Evolutionary conservation across 2,329 filamentous ascomycete species (phyloP), one percentile per base, ranked within the genome.

Genomic region (Fusarium concolor): DNA sequence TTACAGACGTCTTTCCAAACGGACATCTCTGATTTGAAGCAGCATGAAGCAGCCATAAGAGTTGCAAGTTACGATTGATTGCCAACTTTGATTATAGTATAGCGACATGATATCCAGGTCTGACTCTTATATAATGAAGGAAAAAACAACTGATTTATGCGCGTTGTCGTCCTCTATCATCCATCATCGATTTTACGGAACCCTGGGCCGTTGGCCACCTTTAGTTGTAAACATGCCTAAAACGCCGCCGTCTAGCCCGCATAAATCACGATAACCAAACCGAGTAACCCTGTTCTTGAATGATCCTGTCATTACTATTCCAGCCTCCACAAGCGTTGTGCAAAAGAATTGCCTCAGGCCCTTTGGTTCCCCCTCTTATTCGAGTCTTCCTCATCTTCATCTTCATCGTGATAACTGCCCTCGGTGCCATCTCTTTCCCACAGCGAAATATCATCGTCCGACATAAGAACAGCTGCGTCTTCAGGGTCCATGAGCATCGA

Each of bases 391-490:
- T 50, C 73, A 26, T 59, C 53, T 24, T 74, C 72, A 24, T 80
- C 76, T 41, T 78, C 77, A 22, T 76, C 72, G 6, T 69, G 73
- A 65, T 78, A 77, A 10, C 74, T 72, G 39, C 76, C 78, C 33
- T 76, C 78, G 22, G 77, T 78, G 24, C 77, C 79, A 22, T 80
- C 73, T 43, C 68, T 78, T 22, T 84, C 85, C 86, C 86, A 89
- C 20, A 88, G 76, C 29, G 85, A 87, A 54, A 88, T 84, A 65
- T 88, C 86, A 57, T 88, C 86, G 46, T 87, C 86, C 44, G 84
- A 83, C 84, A 88, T 86, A 38, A 87, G 75, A 29, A 84, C 83
- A 6, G 85, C 85, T 9, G 83, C 82, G 37, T 85, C 84, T 35
- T 82, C 80, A 39, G 84, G 83, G 28, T 85, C 84, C 46, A 80